A percentile compares a stretch with the other conserved stretches of the same genome.
These are phyloP conservation scores for Pisolithus thermaeus DNA, from an alignment of 1,284 basidiomycete species.

Conservation along the genomic window DNA sequence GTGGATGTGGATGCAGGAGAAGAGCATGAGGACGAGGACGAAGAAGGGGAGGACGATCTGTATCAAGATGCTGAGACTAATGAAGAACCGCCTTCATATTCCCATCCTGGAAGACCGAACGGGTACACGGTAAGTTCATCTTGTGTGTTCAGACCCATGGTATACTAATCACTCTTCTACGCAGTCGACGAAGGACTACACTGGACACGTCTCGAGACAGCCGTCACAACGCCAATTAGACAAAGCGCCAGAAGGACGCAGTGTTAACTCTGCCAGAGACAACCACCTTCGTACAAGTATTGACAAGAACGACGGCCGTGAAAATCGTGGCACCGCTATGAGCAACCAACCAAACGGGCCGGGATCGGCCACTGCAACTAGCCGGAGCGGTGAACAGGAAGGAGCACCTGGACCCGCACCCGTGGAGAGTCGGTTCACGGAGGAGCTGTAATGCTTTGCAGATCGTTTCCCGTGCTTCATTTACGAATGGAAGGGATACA, in stretches of 20 bases:
- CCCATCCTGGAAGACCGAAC: constrained; percentile 37
- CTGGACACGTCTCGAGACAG: constrained; percentile 34
- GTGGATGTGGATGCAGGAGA: constrained; percentile 38
- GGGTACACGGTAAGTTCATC: constrained; percentile 64
- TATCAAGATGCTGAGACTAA: constrained; percentile 38
- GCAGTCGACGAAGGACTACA: constrained; percentile 20
- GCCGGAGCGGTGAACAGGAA: constrained; percentile 7
- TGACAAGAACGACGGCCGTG: constrained; percentile 18
- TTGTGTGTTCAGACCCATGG: neutral
- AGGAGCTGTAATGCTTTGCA: constrained; percentile 20
- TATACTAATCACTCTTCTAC: constrained; percentile 17
- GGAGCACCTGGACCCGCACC: constrained; percentile 32
- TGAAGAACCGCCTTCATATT: constrained; percentile 47
- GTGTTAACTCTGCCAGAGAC: constrained; percentile 21
- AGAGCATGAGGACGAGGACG: constrained; percentile 40
- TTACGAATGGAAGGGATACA: neutral
- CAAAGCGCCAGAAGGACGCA: constrained; percentile 59
- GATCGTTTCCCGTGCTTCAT: neutral
- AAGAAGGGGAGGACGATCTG: constrained; percentile 33
- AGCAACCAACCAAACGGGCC: constrained; percentile 17
- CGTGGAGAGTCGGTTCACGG: constrained; percentile 37
- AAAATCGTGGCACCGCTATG: constrained; percentile 1
- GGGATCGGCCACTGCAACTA: constrained; percentile 3
- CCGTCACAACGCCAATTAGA: constrained; percentile 61
- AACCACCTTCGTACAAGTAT: constrained; percentile 14